These are phyloP conservation scores for Nemania serpens DNA, from an alignment of 2,329 filamentous ascomycete genomes.

Conservation along the genomic window DNA sequence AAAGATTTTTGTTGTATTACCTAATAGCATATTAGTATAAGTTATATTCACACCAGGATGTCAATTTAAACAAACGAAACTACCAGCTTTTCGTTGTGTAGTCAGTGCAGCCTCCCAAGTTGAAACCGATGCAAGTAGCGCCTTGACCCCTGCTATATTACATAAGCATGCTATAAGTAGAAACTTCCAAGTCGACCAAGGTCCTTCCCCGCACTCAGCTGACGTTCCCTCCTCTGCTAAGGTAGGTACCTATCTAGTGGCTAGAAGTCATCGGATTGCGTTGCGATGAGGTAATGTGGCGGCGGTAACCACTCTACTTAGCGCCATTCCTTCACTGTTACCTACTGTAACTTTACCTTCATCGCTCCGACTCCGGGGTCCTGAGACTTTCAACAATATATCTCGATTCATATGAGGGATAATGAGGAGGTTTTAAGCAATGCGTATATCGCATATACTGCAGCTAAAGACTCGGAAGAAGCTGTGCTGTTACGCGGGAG, in stretches of 20 bases:
- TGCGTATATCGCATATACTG: background rate
- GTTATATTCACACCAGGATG: conserved; percentile 4
- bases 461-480: background rate
- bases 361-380: background rate
- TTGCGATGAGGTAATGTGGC: background rate
- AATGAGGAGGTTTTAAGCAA: background rate
- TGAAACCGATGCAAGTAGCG: background rate
- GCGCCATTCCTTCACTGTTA: background rate
- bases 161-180: background rate
- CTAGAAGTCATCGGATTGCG: background rate
- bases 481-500: conserved; percentile 1
- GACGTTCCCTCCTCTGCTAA: background rate
- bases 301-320: no score
- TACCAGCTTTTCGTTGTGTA: background rate
- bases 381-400: background rate
- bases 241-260: background rate
- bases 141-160: background rate
- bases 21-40: background rate
- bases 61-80: conserved; percentile 2
- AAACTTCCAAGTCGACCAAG: background rate
- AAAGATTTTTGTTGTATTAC: background rate
- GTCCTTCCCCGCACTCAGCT: background rate
- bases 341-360: background rate
- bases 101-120: background rate
- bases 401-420: background rate